Evolutionary conservation across 2,329 filamentous ascomycete species (phyloP).

Genomic region (Colletotrichum chrysophilum): DNA sequence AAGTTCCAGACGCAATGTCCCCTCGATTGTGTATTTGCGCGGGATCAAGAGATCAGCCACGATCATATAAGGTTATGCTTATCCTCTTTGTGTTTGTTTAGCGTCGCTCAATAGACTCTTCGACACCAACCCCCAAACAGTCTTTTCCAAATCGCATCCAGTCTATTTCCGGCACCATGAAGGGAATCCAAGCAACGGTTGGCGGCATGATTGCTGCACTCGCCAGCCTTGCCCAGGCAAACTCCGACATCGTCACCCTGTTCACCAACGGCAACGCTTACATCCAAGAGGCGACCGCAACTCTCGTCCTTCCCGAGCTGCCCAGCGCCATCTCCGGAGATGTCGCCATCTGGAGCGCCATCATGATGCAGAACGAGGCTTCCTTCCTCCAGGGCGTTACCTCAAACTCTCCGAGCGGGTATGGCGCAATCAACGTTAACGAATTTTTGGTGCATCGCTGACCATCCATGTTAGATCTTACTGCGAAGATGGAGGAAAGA

Average conservation of each 20-base stretch:
- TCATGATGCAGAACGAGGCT: conserved; percentile 3
- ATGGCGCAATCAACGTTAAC: background rate
- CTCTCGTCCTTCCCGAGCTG: background rate
- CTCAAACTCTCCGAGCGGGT: conserved; percentile 2
- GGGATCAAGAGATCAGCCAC: background rate
- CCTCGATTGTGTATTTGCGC: background rate
- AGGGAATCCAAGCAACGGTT: background rate
- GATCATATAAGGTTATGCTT: background rate
- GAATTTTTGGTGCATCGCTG: background rate
- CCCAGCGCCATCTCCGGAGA: background rate
- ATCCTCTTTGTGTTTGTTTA: background rate
- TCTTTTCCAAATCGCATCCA: background rate
- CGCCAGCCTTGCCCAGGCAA: background rate
- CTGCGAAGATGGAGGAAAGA: background rate
- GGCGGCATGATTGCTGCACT: background rate
- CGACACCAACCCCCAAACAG: background rate
- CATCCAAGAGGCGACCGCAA: conserved; percentile 1
- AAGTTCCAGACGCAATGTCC: background rate
- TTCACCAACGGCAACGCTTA: background rate
- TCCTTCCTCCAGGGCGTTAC: conserved; percentile 4
- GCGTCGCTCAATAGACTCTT: background rate
- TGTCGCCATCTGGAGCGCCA: conserved; percentile 2
- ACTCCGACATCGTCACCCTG: background rate
- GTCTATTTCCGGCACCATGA: background rate
- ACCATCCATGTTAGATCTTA: background rate